Conservation (phyloP, 116 monocot species). For the Phalaenopsis hybrid region DNA sequence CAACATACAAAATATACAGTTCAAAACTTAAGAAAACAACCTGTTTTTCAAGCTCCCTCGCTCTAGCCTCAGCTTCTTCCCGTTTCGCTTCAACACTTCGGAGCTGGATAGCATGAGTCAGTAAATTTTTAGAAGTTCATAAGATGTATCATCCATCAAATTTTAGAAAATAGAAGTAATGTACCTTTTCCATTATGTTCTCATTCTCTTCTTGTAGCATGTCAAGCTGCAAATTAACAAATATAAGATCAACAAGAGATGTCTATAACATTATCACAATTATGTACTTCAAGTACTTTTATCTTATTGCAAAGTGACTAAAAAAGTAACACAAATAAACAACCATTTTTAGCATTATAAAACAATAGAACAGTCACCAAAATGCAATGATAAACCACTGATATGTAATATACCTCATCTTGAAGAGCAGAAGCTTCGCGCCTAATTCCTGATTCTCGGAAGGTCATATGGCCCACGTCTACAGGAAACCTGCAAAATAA, state of each 20-base stretch:
- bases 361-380: not conserved
- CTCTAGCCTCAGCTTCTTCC: constrained; percentile 76
- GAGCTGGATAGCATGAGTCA: constrained; percentile 2
- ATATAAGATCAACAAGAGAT: not conserved
- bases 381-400: not conserved
- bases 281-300: constrained; percentile 2
- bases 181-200: constrained; percentile 47
- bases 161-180: not conserved
- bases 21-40: constrained; percentile 18
- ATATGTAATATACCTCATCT: constrained; percentile 57
- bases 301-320: not conserved
- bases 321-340: not conserved
- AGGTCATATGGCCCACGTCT: constrained; percentile 27
- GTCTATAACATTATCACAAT: not conserved
- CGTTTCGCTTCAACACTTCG: constrained; percentile 56
- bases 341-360: not conserved
- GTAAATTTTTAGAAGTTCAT: not conserved
- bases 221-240: constrained; percentile 34
- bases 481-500: constrained; percentile 41
- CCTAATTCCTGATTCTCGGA: constrained; percentile 38
- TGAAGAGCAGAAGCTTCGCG: constrained; percentile 62
- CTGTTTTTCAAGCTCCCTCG: constrained; percentile 94
- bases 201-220: constrained; percentile 71
- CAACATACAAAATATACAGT: not conserved
- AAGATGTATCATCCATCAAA: not conserved